These are phyloP conservation scores for Podosphaera leucotricha DNA, from an alignment of 2,329 filamentous ascomycete species.

Conservation along the genomic window DNA sequence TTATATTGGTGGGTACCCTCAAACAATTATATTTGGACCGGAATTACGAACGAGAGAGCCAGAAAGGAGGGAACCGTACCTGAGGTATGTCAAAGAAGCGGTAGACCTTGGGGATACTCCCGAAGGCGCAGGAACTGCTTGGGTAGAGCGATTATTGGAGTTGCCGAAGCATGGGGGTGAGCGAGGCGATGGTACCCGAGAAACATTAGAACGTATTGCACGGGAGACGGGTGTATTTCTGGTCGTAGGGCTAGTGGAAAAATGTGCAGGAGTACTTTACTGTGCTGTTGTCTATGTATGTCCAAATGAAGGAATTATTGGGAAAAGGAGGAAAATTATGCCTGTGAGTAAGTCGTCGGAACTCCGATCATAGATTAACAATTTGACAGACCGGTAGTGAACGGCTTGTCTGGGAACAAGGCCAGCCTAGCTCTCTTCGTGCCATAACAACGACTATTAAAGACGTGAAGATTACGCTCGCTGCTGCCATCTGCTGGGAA, in stretches of 20 bases:
- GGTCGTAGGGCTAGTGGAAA: conserved; percentile 59
- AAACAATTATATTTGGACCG: conserved; percentile 55
- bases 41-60: conserved; percentile 44
- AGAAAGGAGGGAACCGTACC: conserved; percentile 57
- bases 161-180: conserved; percentile 12
- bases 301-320: conserved; percentile 45
- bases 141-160: conserved; percentile 31
- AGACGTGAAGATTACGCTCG: conserved; percentile 57
- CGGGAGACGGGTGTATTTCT: conserved; percentile 60
- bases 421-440: conserved; percentile 51
- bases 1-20: conserved; percentile 76
- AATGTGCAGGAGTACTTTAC: conserved; percentile 59
- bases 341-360: conserved; percentile 28
- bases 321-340: conserved; percentile 82
- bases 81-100: conserved; percentile 53
- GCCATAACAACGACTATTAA: conserved; percentile 61
- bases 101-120: conserved; percentile 68
- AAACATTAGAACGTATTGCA: conserved; percentile 55
- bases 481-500: conserved; percentile 86
- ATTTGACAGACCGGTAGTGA: conserved; percentile 42
- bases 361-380: conserved; percentile 1
- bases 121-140: conserved; percentile 43
- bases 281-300: conserved; percentile 67
- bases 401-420: conserved; percentile 73
- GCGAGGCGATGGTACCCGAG: conserved; percentile 53